Conservation (phyloP, 2,329 filamentous ascomycete genomes). For the Helotiales sp. region DNA sequence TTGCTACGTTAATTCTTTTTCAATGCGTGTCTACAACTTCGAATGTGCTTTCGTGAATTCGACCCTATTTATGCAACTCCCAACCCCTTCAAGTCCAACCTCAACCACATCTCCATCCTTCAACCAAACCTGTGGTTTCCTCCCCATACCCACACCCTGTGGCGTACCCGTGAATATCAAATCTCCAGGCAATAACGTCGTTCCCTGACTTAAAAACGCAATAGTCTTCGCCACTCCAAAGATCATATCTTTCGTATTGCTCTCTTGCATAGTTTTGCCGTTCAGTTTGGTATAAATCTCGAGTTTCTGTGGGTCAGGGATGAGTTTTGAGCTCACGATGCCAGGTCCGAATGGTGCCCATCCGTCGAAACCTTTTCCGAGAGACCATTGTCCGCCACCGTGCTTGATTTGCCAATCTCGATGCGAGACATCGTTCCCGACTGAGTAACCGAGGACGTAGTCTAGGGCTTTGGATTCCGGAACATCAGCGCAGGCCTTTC, state of each 20-base stretch:
- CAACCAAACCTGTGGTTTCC: constrained; percentile 65
- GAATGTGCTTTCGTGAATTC: constrained; percentile 43
- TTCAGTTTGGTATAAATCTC: constrained; percentile 60
- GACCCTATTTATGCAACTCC: constrained; percentile 55
- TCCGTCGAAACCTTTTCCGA: constrained; percentile 74
- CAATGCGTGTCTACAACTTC: constrained; percentile 25
- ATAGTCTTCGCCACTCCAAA: constrained; percentile 61
- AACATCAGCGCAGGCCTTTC: constrained; percentile 65
- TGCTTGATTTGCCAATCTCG: constrained; percentile 73
- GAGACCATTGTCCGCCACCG: constrained; percentile 68
- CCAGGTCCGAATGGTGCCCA: constrained; percentile 75
- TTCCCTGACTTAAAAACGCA: constrained; percentile 59
- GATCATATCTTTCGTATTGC: constrained; percentile 61
- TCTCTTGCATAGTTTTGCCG: constrained; percentile 56
- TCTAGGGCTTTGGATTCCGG: constrained; percentile 64
- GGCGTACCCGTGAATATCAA: constrained; percentile 70
- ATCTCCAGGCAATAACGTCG: constrained; percentile 63
- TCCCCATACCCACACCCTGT: constrained; percentile 70
- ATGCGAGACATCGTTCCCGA: constrained; percentile 80
- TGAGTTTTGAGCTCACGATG: constrained; percentile 59
- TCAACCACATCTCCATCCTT: constrained; percentile 71
- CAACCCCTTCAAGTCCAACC: constrained; percentile 66
- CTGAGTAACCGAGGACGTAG: constrained; percentile 72
- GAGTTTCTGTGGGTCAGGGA: constrained; percentile 57
- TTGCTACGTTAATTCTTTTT: too few species aligned